Evolutionary conservation across 2,329 filamentous ascomycete genomes (phyloP).

Genomic region (Trichoderma semiorbis): DNA sequence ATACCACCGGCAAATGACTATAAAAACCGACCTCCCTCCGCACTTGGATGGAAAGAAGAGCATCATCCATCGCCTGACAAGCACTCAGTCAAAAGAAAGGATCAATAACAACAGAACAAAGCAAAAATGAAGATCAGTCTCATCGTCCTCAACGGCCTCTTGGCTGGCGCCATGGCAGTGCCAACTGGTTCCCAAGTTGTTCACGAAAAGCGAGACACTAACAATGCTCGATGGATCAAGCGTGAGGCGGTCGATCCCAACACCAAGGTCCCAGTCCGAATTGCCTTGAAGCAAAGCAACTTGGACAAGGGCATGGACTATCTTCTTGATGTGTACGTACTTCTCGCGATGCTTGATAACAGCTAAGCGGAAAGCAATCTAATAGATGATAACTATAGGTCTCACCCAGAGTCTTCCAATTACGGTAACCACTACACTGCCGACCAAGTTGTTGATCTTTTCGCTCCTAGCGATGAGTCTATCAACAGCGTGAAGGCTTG

Average conservation of each 20-base stretch:
- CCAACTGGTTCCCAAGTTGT: conserved; percentile 27
- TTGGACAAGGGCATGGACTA: conserved; percentile 44
- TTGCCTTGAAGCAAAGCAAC: conserved; percentile 45
- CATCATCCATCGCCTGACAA: neutral
- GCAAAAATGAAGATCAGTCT: conserved; percentile 23
- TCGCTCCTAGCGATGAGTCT: conserved; percentile 41
- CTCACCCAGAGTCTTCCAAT: conserved; percentile 41
- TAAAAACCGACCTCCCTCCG: neutral
- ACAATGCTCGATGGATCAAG: conserved; percentile 27
- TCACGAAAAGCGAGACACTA: conserved; percentile 31
- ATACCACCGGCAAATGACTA: neutral
- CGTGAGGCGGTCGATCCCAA: conserved; percentile 21
- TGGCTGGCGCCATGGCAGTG: conserved; percentile 20
- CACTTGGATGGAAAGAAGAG: neutral
- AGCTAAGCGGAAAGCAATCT: neutral
- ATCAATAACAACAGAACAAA: neutral
- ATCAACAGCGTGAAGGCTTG: conserved; percentile 50
- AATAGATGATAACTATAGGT: conserved; percentile 11
- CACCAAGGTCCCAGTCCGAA: conserved; percentile 36
- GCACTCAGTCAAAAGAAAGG: neutral
- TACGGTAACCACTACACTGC: conserved; percentile 48
- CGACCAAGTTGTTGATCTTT: conserved; percentile 41
- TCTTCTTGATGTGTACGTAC: conserved; percentile 36
- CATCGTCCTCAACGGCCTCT: conserved; percentile 22
- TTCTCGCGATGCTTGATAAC: neutral